Evolutionary conservation across 768 basidiomycete species (phyloP).

Genomic region (Heimioporus sp.): DNA sequence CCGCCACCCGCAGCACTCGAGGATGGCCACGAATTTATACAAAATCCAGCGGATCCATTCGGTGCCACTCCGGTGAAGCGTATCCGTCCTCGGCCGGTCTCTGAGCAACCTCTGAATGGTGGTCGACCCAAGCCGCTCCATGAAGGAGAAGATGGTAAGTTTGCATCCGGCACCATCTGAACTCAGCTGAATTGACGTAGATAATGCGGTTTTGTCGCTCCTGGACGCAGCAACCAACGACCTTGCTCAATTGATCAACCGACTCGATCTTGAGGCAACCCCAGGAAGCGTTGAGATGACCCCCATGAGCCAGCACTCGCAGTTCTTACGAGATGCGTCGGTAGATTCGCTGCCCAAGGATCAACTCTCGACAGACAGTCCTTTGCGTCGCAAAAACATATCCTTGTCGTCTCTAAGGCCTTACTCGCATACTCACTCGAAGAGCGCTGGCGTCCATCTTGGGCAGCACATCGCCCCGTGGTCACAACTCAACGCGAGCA

Average conservation of each 20-base stretch:
- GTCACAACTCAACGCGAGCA: slow-evolving; percentile 42
- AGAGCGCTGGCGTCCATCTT: slow-evolving; percentile 26
- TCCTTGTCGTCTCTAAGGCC: slow-evolving; percentile 51
- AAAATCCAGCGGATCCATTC: background rate
- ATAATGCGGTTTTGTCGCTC: slow-evolving; percentile 58
- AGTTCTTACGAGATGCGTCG: slow-evolving; percentile 13
- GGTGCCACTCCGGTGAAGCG: slow-evolving; percentile 38
- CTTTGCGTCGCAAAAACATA: slow-evolving; percentile 37
- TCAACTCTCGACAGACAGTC: slow-evolving; percentile 32
- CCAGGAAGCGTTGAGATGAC: slow-evolving; percentile 54
- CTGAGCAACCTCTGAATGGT: slow-evolving; percentile 57
- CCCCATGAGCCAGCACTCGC: slow-evolving; percentile 34
- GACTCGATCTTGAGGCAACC: slow-evolving; percentile 80
- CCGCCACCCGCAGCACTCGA: slow-evolving; percentile 1
- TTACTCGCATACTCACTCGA: slow-evolving; percentile 39
- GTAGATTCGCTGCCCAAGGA: slow-evolving; percentile 34
- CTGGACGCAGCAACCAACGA: slow-evolving; percentile 82
- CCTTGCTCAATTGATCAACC: slow-evolving; percentile 72
- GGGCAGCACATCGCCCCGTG: slow-evolving; percentile 66
- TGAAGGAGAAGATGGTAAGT: slow-evolving; percentile 45
- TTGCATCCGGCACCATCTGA: background rate
- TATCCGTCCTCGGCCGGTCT: slow-evolving; percentile 53
- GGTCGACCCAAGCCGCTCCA: slow-evolving; percentile 49
- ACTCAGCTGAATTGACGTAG: slow-evolving; percentile 6
- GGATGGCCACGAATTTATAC: no score